phyloP scores from a whole-genome alignment of 2,329 filamentous ascomycete genomes.

The Alternaria triticina region DNA sequence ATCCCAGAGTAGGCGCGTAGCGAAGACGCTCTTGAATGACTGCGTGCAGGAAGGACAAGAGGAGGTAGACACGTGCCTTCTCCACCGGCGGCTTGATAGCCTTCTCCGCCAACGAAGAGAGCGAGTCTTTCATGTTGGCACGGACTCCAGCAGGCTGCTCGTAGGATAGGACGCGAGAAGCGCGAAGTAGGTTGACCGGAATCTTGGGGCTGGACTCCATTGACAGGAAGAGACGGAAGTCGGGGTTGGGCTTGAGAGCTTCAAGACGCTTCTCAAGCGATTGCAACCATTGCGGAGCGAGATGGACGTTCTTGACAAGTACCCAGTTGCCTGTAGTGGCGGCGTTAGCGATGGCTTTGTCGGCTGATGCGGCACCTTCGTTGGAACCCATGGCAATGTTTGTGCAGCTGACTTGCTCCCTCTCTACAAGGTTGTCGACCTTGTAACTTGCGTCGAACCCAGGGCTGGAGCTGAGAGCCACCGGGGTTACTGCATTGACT shows the following conservation, averaged over 20 bases:
- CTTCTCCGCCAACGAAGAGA: constrained; percentile 79
- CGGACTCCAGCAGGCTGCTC: constrained; percentile 96
- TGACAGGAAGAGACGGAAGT: constrained; percentile 94
- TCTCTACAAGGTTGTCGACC: constrained; percentile 91
- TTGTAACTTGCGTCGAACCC: constrained; percentile 99
- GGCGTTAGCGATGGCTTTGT: constrained; percentile 93
- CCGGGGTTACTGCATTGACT: constrained; percentile 81
- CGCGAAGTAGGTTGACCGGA: constrained; percentile 90
- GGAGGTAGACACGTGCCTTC: constrained; percentile 84
- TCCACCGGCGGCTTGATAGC: constrained; percentile 86
- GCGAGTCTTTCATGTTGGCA: constrained; percentile 98
- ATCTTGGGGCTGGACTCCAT: constrained; percentile 99
- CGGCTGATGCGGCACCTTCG: constrained; percentile 87
- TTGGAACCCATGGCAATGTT: constrained; percentile 99
- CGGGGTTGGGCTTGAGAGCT: constrained; percentile 87
- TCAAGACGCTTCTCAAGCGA: constrained; percentile 97
- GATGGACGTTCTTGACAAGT: constrained; percentile 97
- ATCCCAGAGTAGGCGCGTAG: constrained; percentile 91
- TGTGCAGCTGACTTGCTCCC: constrained; percentile 80
- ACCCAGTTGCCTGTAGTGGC: constrained; percentile 95
- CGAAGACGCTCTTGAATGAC: constrained; percentile 93
- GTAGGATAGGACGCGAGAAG: constrained; percentile 94
- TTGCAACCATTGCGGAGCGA: constrained; percentile 94
- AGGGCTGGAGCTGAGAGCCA: constrained; percentile 91
- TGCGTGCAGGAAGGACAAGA: constrained; percentile 93